Conservation (phyloP, 768 basidiomycete genomes). For the Mycena albidolilacea region DNA sequence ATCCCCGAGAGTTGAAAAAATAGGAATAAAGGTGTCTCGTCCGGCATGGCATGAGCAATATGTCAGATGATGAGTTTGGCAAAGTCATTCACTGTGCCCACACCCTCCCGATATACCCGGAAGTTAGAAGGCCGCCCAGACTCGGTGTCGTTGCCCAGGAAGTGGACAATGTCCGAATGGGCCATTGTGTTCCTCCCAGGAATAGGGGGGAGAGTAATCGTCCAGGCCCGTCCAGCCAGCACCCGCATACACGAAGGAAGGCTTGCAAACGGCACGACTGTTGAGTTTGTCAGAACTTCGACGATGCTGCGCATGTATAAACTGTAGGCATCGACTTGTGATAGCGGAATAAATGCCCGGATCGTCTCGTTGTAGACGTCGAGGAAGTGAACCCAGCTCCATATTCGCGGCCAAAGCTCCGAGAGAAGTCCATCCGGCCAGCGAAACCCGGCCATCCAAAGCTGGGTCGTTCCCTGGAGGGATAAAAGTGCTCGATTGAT, state of each 20-base stretch:
- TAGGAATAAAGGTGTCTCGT: neutral
- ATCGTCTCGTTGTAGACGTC: slow-evolving; percentile 16
- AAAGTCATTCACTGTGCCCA: slow-evolving; percentile 25
- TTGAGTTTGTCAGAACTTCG: slow-evolving; percentile 13
- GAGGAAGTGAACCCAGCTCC: slow-evolving; percentile 12
- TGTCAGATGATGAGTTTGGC: slow-evolving; percentile 20
- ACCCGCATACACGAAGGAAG: neutral
- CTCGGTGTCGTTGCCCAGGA: slow-evolving; percentile 14
- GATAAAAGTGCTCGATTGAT: slow-evolving; percentile 19
- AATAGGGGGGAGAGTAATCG: slow-evolving; percentile 2
- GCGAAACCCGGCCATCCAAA: slow-evolving; percentile 9
- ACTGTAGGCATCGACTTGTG: slow-evolving; percentile 22
- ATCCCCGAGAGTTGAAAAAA: slow-evolving; percentile 19
- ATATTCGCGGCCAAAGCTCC: slow-evolving; percentile 17
- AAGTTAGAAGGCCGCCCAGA: slow-evolving; percentile 16
- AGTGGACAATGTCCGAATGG: slow-evolving; percentile 18
- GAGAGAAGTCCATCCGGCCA: slow-evolving; percentile 15
- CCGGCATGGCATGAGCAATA: slow-evolving; percentile 20
- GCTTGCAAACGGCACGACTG: slow-evolving; percentile 9
- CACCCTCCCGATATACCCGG: slow-evolving; percentile 9
- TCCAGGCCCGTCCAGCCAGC: slow-evolving; percentile 14
- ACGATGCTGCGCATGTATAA: slow-evolving; percentile 24
- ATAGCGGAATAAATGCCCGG: slow-evolving; percentile 18
- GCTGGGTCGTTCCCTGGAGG: slow-evolving; percentile 17
- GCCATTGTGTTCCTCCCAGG: slow-evolving; percentile 12